Evolutionary conservation across 2,329 filamentous ascomycete genomes (phyloP).

Genomic region (Fonsecaea monophora): DNA sequence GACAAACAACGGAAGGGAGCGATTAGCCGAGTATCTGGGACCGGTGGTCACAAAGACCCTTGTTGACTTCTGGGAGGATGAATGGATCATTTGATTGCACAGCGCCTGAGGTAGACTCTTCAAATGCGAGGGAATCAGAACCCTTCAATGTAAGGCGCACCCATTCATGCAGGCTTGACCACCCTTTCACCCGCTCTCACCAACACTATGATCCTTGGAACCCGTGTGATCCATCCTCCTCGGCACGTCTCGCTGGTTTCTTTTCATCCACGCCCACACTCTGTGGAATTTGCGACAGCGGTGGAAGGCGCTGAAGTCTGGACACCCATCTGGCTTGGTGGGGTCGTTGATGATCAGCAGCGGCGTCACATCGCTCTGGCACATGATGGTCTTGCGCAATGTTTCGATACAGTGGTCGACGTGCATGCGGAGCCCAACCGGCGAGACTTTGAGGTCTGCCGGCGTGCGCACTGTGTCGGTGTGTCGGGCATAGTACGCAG

Average conservation of each 20-base stretch:
- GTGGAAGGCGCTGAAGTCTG: no score
- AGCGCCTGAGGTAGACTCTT: no score
- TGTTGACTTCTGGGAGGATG: slow-evolving; percentile 39
- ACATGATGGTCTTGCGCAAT: no score
- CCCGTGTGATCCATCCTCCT: background rate
- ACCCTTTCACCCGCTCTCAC: background rate
- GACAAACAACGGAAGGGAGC: slow-evolving; percentile 24
- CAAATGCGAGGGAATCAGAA: background rate
- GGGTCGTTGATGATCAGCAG: no score
- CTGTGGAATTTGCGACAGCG: background rate
- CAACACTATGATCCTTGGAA: background rate
- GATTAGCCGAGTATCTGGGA: slow-evolving; percentile 26
- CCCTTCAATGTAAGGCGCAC: background rate
- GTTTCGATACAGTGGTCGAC: no score
- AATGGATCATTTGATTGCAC: slow-evolving; percentile 32
- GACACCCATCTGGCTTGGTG: no score
- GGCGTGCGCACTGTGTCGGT: no score
- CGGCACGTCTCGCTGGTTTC: background rate
- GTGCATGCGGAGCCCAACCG: no score
- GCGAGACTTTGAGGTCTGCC: no score
- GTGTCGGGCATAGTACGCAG: no score
- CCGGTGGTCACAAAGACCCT: slow-evolving; percentile 24
- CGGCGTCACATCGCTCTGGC: no score
- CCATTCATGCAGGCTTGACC: background rate
- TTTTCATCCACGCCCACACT: background rate